phyloP scores from a whole-genome alignment of 1,284 basidiomycete species.

The Psilocybe mexicana region DNA sequence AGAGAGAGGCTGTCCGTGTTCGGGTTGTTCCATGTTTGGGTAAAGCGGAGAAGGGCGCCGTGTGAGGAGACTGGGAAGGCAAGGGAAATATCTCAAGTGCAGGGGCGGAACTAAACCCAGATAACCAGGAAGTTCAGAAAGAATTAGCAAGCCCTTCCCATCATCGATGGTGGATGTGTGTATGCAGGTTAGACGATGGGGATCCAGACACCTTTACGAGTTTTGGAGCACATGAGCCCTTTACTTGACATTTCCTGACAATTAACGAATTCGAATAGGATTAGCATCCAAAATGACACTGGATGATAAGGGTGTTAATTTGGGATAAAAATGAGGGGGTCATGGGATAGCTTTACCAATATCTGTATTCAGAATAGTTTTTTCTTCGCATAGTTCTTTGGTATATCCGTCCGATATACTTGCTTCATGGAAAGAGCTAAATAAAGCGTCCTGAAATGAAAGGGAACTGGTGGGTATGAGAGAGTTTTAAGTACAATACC shows the following conservation, averaged over 20 bases:
- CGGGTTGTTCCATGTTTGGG: background rate
- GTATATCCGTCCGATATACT: background rate
- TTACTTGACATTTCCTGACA: slow-evolving; percentile 6
- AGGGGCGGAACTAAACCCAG: slow-evolving; percentile 2
- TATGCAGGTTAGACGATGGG: background rate
- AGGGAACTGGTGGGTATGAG: slow-evolving; percentile 5
- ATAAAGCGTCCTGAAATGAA: slow-evolving; percentile 5
- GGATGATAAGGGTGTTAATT: slow-evolving; percentile 1
- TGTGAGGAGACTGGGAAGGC: background rate
- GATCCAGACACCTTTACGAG: background rate
- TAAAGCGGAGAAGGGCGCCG: background rate
- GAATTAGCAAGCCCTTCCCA: background rate
- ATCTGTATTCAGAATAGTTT: background rate
- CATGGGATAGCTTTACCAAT: background rate
- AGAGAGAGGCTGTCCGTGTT: background rate
- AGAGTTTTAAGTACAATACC: slow-evolving; percentile 7
- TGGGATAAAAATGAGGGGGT: background rate
- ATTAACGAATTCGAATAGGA: slow-evolving; percentile 5
- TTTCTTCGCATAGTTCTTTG: background rate
- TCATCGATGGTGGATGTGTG: slow-evolving; percentile 5
- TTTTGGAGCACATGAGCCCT: background rate
- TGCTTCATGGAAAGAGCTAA: slow-evolving; percentile 5
- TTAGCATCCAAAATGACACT: background rate
- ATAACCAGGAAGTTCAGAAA: slow-evolving; percentile 1
- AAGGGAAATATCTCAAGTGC: background rate